Evolutionary conservation across 2,329 filamentous ascomycete genomes (phyloP).

Genomic region (Drechslerella coelobrocha): DNA sequence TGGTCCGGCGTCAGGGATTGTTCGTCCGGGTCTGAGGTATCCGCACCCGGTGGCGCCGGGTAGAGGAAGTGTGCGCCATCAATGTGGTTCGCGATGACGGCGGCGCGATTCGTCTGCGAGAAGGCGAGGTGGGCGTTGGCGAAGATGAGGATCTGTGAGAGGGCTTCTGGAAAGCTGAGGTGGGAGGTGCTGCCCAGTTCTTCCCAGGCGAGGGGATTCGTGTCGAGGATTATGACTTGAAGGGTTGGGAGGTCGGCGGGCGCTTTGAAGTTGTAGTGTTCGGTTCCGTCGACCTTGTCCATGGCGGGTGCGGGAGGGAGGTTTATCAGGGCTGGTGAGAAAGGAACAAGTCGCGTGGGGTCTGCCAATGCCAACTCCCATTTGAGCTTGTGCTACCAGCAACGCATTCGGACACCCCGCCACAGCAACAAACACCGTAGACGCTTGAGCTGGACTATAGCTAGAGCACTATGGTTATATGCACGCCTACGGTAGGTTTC

Average conservation of each 20-base stretch:
- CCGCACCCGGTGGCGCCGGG: constrained; percentile 62
- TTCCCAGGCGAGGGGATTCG: constrained; percentile 93
- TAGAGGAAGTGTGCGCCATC: constrained; percentile 90
- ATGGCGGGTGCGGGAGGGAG: constrained; percentile 30
- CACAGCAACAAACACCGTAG: too few relatives aligned
- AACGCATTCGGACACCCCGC: too few relatives aligned
- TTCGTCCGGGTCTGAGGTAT: constrained; percentile 61
- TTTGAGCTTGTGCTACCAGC: too few relatives aligned
- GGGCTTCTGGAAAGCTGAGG: constrained; percentile 80
- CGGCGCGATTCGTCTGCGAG: constrained; percentile 90
- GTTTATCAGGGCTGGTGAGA: too few relatives aligned
- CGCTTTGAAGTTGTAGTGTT: constrained; percentile 58
- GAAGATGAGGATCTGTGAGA: constrained; percentile 92
- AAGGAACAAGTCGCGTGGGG: too few relatives aligned
- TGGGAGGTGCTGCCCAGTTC: constrained; percentile 68
- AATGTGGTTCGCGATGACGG: constrained; percentile 86
- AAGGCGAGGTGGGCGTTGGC: constrained; percentile 95
- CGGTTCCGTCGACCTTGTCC: constrained; percentile 57
- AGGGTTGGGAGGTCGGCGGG: constrained; percentile 72
- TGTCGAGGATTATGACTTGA: constrained; percentile 89
- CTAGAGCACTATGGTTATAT: too few relatives aligned
- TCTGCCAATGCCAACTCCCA: too few relatives aligned
- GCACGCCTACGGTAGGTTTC: too few relatives aligned
- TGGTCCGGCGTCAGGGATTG: constrained; percentile 60
- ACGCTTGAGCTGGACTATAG: too few relatives aligned